These are phyloP conservation scores for Castanea mollissima DNA, from an alignment of 306 rosid species.

Conservation along the genomic window DNA sequence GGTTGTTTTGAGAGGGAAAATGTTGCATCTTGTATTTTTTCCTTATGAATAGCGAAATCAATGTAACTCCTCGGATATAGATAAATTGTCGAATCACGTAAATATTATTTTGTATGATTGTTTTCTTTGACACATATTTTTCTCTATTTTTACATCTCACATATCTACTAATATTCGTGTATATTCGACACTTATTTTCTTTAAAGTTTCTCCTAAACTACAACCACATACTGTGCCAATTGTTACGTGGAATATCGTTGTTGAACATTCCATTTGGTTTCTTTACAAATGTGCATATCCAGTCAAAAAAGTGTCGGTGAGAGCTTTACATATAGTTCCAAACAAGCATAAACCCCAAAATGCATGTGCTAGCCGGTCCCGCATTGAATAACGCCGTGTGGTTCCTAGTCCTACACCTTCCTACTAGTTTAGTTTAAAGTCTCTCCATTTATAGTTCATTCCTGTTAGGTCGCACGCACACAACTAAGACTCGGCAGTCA, in stretches of 20 bases:
- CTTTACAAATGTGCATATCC: background rate
- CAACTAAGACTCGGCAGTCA: background rate
- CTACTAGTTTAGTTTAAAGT: background rate
- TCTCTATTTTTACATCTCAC: too few relatives aligned
- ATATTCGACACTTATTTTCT: too few relatives aligned
- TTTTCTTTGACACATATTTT: too few relatives aligned
- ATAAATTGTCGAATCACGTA: too few relatives aligned
- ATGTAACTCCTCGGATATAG: accelerated
- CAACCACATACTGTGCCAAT: background rate
- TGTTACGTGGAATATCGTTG: background rate
- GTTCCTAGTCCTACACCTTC: background rate
- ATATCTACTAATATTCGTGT: too few relatives aligned
- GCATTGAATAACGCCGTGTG: background rate
- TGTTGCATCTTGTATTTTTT: too few relatives aligned
- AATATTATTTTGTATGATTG: too few relatives aligned
- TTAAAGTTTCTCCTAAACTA: background rate
- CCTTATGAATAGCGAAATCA: too few relatives aligned
- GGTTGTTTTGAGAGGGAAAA: too few relatives aligned
- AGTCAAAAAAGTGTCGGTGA: background rate
- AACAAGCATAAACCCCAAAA: too few relatives aligned
- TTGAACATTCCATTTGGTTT: background rate
- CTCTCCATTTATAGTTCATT: background rate
- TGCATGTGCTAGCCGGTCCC: background rate
- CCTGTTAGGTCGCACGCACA: background rate
- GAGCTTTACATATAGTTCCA: background rate